phyloP scores from a whole-genome alignment of 192 early-diverging fungal genomes.

The Backusella sp. region DNA sequence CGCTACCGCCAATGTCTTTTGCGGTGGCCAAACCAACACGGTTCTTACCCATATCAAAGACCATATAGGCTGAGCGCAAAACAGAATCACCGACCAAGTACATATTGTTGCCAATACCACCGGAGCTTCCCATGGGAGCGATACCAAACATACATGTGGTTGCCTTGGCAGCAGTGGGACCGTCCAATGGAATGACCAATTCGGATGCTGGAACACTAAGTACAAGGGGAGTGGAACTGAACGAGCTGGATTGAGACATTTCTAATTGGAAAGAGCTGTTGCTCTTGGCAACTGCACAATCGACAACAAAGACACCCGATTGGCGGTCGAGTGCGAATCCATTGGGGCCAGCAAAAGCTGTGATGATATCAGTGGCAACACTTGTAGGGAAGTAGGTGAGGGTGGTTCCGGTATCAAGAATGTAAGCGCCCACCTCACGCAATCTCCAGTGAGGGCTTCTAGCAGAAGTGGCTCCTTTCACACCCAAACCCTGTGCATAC shows the following conservation, averaged over 20 bases:
- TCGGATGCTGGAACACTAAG: slow-evolving; percentile 24
- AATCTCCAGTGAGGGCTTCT: slow-evolving; percentile 14
- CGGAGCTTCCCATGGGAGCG: slow-evolving; percentile 8
- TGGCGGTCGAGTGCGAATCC: slow-evolving; percentile 14
- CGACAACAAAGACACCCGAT: slow-evolving; percentile 26
- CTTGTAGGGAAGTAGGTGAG: slow-evolving; percentile 28
- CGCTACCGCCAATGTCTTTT: slow-evolving; percentile 15
- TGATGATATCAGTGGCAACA: slow-evolving; percentile 18
- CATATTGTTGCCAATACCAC: slow-evolving; percentile 18
- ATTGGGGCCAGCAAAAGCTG: slow-evolving; percentile 17
- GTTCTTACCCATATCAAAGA: slow-evolving; percentile 41
- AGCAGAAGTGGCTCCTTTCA: not conserved
- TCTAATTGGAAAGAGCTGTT: slow-evolving; percentile 9
- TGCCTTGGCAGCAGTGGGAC: slow-evolving; percentile 7
- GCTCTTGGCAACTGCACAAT: slow-evolving; percentile 20
- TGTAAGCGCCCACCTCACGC: slow-evolving; percentile 14
- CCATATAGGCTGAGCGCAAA: slow-evolving; percentile 34
- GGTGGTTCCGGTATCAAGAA: slow-evolving; percentile 37
- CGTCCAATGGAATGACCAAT: slow-evolving; percentile 32
- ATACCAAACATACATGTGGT: slow-evolving; percentile 34
- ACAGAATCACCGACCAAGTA: slow-evolving; percentile 38
- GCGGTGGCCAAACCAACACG: slow-evolving; percentile 29
- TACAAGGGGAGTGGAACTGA: slow-evolving; percentile 17
- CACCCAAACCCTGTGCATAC: slow-evolving; percentile 30
- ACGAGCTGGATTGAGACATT: slow-evolving; percentile 13